A percentile compares a stretch with the other conserved stretches of the same genome.
These are phyloP conservation scores for Ramalina intermedia DNA, from an alignment of 495 filamentous ascomycete genomes.

Conservation along the genomic window DNA sequence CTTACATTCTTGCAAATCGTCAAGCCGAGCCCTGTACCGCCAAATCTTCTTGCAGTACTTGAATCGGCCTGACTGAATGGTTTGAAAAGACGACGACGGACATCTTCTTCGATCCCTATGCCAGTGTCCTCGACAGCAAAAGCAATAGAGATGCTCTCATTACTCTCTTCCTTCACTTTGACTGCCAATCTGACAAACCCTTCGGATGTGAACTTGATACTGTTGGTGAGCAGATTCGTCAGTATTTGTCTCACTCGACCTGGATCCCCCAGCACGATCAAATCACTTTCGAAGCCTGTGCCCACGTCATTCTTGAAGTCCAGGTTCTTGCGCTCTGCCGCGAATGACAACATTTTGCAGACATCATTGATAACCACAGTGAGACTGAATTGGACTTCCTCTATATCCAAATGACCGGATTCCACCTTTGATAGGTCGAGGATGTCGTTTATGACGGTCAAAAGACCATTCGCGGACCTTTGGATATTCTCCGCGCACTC, in stretches of 20 bases:
- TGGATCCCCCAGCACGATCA: conserved; percentile 50
- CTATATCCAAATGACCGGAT: conserved; percentile 57
- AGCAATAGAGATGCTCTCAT: conserved; percentile 26
- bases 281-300: conserved; percentile 28
- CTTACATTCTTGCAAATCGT: conserved; percentile 59
- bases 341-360: conserved; percentile 30
- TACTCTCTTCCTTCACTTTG: conserved; percentile 19
- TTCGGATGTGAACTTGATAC: conserved; percentile 71
- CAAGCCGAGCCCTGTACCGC: conserved; percentile 68
- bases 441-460: conserved; percentile 84
- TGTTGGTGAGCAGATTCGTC: conserved; percentile 76
- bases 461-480: conserved; percentile 63
- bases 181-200: conserved; percentile 44
- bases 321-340: conserved; percentile 43
- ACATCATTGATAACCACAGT: conserved; percentile 58
- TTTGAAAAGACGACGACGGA: conserved; percentile 59
- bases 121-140: conserved; percentile 68
- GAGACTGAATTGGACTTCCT: conserved; percentile 66
- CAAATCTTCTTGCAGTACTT: conserved; percentile 59
- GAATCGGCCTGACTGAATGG: conserved; percentile 79
- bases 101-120: conserved; percentile 69
- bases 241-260: conserved; percentile 69
- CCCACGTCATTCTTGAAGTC: conserved; percentile 36
- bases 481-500: conserved; percentile 69
- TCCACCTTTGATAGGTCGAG: conserved; percentile 82